A percentile compares a stretch with the other conserved stretches of the same genome.
Conservation (phyloP, 306 rosid genomes). For the Betula pendula region DNA sequence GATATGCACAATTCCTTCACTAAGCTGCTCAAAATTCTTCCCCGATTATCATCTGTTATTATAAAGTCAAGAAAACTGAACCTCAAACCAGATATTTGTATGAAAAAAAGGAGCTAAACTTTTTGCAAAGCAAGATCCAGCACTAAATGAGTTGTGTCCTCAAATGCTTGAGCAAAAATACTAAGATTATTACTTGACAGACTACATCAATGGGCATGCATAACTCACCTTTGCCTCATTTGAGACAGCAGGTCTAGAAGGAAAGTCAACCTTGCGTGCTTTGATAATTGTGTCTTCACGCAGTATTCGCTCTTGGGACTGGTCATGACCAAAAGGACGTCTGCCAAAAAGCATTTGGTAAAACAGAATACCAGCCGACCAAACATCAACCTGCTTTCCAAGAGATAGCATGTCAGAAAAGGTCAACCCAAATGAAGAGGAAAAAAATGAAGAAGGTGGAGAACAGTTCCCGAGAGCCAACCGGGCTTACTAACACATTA, state of each 20-base stretch:
- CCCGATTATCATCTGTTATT: not conserved
- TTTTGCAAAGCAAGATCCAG: not conserved
- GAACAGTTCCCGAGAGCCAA: not conserved
- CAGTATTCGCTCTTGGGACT: slow-evolving; percentile 90
- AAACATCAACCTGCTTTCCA: slow-evolving; percentile 87
- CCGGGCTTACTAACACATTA: not conserved
- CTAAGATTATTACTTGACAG: not conserved
- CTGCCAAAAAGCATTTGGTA: slow-evolving; percentile 96
- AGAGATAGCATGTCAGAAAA: slow-evolving; percentile 26
- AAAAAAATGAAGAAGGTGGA: not conserved
- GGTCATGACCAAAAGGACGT: slow-evolving; percentile 98
- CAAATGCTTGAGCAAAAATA: not conserved
- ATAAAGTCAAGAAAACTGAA: slow-evolving; percentile 4
- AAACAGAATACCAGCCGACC: slow-evolving; percentile 90
- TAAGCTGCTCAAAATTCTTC: not conserved
- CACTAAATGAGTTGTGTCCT: not conserved
- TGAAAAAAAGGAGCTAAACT: not conserved
- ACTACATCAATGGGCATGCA: slow-evolving; percentile 6
- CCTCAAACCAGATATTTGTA: too few species aligned
- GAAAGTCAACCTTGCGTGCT: slow-evolving; percentile 96
- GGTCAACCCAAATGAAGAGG: not conserved
- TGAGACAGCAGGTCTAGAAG: slow-evolving; percentile 82
- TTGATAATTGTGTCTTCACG: slow-evolving; percentile 97
- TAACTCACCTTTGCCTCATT: slow-evolving; percentile 92
- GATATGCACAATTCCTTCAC: slow-evolving; percentile 1